Percentiles rank a stretch among this genome's conserved stretches.
Evolutionary conservation across 345 rosid genomes (phyloP).

Genomic region (Noccaea bulbosa): DNA sequence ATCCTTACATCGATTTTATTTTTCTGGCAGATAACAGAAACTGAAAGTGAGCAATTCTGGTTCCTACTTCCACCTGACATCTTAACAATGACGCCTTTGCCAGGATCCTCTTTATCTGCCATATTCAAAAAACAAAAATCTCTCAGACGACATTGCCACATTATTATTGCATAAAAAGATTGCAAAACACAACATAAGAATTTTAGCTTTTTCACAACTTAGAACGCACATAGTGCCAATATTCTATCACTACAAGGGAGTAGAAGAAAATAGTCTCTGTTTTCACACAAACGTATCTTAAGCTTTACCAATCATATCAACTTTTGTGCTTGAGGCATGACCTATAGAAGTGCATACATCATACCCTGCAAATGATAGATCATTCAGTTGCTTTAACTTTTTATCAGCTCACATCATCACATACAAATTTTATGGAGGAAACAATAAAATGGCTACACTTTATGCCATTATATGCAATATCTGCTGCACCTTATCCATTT

Average conservation of each 20-base stretch:
- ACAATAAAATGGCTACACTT: neutral
- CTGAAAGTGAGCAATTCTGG: conserved; percentile 76
- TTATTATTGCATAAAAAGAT: neutral
- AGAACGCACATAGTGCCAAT: conserved; percentile 1
- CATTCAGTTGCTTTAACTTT: conserved; percentile 21
- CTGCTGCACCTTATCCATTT: neutral
- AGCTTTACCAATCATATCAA: conserved; percentile 54
- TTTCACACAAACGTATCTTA: neutral
- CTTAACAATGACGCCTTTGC: conserved; percentile 75
- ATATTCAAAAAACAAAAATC: conserved; percentile 35
- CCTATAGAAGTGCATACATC: conserved; percentile 84
- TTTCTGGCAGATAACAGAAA: conserved; percentile 75
- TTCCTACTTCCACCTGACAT: conserved; percentile 55
- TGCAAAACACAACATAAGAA: neutral
- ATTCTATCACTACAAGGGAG: neutral
- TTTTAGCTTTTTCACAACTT: neutral
- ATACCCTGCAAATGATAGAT: conserved; percentile 63
- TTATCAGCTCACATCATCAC: neutral
- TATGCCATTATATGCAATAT: neutral
- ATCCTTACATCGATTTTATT: conserved; percentile 64
- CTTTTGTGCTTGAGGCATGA: conserved; percentile 53
- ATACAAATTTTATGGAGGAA: neutral
- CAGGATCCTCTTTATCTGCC: conserved; percentile 75
- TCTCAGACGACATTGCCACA: conserved; percentile 25
- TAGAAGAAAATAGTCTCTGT: neutral